These are phyloP conservation scores for Ogataea saltuana DNA, from an alignment of 805 yeast genomes.

Conservation along the genomic window DNA sequence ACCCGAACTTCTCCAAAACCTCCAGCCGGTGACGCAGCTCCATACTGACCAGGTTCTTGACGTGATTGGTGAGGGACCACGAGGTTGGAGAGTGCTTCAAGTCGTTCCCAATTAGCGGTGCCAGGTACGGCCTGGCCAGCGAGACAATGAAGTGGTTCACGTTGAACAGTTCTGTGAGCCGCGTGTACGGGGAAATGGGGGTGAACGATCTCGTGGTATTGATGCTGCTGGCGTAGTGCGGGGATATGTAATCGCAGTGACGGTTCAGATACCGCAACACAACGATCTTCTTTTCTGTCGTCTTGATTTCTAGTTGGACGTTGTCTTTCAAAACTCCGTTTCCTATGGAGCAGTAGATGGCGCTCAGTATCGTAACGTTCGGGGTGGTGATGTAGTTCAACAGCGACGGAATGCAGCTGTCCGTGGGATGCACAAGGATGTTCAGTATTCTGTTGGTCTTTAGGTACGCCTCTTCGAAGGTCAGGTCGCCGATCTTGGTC, in stretches of 20 bases:
- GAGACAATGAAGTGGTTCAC: constrained; percentile 93
- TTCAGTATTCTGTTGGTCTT: constrained; percentile 78
- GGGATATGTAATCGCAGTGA: constrained; percentile 43
- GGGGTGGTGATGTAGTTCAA: constrained; percentile 92
- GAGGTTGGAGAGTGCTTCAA: constrained; percentile 58
- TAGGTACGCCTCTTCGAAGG: constrained; percentile 91
- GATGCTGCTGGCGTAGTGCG: constrained; percentile 41
- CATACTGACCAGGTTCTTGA: constrained; percentile 60
- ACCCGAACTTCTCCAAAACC: constrained; percentile 74
- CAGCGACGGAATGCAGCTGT: constrained; percentile 65
- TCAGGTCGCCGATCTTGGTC: constrained; percentile 72
- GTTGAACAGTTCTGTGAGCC: constrained; percentile 88
- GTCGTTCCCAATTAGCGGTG: constrained; percentile 84
- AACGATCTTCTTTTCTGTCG: constrained; percentile 49
- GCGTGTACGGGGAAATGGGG: constrained; percentile 69
- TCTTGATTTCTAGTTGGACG: constrained; percentile 59
- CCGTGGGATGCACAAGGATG: constrained; percentile 81
- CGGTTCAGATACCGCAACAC: constrained; percentile 36
- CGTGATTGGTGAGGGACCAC: constrained; percentile 35
- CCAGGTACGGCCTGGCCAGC: constrained; percentile 89
- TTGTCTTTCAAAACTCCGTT: constrained; percentile 67
- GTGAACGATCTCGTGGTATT: constrained; percentile 21
- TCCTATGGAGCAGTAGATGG: constrained; percentile 83
- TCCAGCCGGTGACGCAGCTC: constrained; percentile 85
- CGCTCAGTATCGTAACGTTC: constrained; percentile 85